Conservation (phyloP, 1,139 yeast species). For the Tardiomyces depauwii region DNA sequence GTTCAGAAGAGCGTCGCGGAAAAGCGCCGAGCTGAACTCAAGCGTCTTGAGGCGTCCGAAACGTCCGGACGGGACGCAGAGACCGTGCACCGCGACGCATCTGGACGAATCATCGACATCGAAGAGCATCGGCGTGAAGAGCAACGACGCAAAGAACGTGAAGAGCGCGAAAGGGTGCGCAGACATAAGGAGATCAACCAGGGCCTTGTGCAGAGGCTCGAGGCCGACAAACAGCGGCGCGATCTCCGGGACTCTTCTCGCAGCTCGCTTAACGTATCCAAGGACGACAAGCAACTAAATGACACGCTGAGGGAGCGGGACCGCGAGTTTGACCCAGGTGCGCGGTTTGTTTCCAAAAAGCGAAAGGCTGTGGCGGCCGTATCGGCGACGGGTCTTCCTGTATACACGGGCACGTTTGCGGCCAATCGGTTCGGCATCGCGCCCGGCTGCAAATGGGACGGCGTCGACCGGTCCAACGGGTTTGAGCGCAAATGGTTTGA, state of each 20-base stretch:
- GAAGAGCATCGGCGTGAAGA: slow-evolving; percentile 24
- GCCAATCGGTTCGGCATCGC: slow-evolving; percentile 63
- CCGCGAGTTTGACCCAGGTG: slow-evolving; percentile 63
- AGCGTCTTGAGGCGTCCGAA: not conserved
- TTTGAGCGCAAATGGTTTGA: slow-evolving; percentile 60
- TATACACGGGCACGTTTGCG: slow-evolving; percentile 42
- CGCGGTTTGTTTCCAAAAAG: slow-evolving; percentile 30
- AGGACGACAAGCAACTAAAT: slow-evolving; percentile 33
- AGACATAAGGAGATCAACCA: slow-evolving; percentile 28
- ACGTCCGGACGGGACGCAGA: slow-evolving; percentile 11
- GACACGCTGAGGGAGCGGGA: slow-evolving; percentile 25
- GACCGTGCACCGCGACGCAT: slow-evolving; percentile 50
- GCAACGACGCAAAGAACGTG: slow-evolving; percentile 19
- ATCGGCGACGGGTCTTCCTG: slow-evolving; percentile 34
- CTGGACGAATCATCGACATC: slow-evolving; percentile 42
- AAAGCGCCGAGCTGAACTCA: not conserved
- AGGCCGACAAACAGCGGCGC: slow-evolving; percentile 17
- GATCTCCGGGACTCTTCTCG: slow-evolving; percentile 24
- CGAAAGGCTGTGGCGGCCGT: slow-evolving; percentile 3
- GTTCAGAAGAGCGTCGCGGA: not conserved
- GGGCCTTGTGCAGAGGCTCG: slow-evolving; percentile 35
- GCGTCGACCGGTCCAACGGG: slow-evolving; percentile 86
- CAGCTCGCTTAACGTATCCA: slow-evolving; percentile 25
- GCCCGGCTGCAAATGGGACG: slow-evolving; percentile 91
- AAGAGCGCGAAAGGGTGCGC: slow-evolving; percentile 20